These are phyloP conservation scores for Phellopilus nigrolimitatus DNA, from an alignment of 1,284 basidiomycete genomes.

Conservation along the genomic window DNA sequence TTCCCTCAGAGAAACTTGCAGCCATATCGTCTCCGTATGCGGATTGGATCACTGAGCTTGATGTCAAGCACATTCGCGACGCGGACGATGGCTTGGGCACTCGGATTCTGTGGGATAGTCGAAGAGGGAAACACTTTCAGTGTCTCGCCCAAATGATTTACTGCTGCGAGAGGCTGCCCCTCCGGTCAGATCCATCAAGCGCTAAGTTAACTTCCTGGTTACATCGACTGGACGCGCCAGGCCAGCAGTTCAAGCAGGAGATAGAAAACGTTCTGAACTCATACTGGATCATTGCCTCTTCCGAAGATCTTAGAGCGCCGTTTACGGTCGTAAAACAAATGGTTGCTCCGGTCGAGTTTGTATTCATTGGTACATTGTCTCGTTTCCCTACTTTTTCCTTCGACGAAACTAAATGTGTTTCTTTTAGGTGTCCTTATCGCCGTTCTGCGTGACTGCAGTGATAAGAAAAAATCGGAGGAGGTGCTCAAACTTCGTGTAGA, in stretches of 20 bases:
- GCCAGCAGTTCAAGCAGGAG: constrained; percentile 39
- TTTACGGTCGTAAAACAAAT: constrained; percentile 48
- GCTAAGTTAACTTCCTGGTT: constrained; percentile 58
- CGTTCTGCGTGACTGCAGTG: constrained; percentile 34
- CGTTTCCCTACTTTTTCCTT: too few species aligned
- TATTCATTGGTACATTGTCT: constrained; percentile 46
- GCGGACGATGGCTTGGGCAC: constrained; percentile 39
- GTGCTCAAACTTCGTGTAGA: constrained; percentile 48
- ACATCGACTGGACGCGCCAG: constrained; percentile 38
- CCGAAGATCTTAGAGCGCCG: constrained; percentile 34
- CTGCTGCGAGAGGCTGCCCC: constrained; percentile 50
- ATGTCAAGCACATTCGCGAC: constrained; percentile 43
- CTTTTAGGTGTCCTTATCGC: constrained; percentile 38
- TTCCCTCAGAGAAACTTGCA: constrained; percentile 59
- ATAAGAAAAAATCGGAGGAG: constrained; percentile 44
- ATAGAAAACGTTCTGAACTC: constrained; percentile 46
- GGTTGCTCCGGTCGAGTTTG: constrained; percentile 68
- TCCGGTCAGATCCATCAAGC: constrained; percentile 45
- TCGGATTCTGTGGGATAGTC: constrained; percentile 53
- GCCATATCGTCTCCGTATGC: constrained; percentile 63
- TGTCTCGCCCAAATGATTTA: constrained; percentile 61
- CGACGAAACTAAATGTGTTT: neutral
- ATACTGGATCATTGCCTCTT: constrained; percentile 49
- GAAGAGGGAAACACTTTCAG: constrained; percentile 65
- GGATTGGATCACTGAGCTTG: constrained; percentile 51